Conservation (phyloP, 2,329 filamentous ascomycete genomes). For the Furcasterigmium furcatum region DNA sequence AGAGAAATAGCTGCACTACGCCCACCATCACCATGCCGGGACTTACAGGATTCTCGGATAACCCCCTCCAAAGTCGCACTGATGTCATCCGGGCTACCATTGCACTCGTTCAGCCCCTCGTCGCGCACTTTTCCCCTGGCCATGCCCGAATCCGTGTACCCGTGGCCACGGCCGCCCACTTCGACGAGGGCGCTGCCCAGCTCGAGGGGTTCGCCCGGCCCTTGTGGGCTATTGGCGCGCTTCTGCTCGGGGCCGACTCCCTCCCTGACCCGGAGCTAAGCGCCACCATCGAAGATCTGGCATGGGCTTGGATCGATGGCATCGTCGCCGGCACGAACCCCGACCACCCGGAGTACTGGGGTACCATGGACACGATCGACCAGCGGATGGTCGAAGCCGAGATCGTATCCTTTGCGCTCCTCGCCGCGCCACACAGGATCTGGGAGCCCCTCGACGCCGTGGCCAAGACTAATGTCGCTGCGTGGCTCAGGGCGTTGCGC, state of each 20-base stretch:
- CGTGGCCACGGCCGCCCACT: constrained; percentile 32
- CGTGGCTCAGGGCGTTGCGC: constrained; percentile 35
- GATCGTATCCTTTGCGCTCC: constrained; percentile 43
- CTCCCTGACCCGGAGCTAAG: constrained; percentile 3
- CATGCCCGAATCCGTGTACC: constrained; percentile 32
- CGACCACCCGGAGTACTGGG: constrained; percentile 40
- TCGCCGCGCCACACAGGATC: constrained; percentile 32
- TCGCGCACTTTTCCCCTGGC: constrained; percentile 25
- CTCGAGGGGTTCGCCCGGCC: constrained; percentile 41
- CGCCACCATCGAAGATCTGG: constrained; percentile 4
- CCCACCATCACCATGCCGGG: constrained; percentile 25
- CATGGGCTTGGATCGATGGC: constrained; percentile 25
- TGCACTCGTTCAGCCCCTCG: constrained; percentile 28
- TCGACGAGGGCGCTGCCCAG: constrained; percentile 40
- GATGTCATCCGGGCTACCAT: constrained; percentile 30
- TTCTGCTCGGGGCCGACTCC: constrained; percentile 36
- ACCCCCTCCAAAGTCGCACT: constrained; percentile 27
- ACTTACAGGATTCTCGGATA: constrained; percentile 36
- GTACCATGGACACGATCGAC: constrained; percentile 37
- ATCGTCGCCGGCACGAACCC: constrained; percentile 29
- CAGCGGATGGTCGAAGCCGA: constrained; percentile 55
- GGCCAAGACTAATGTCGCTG: constrained; percentile 29
- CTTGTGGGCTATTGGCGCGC: constrained; percentile 27
- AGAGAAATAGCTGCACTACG: background rate
- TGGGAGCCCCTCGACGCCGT: constrained; percentile 25